Percentiles rank a stretch among this genome's conserved stretches.
phyloP scores from a whole-genome alignment of 129 eudicot species.

The Arctium minus region DNA sequence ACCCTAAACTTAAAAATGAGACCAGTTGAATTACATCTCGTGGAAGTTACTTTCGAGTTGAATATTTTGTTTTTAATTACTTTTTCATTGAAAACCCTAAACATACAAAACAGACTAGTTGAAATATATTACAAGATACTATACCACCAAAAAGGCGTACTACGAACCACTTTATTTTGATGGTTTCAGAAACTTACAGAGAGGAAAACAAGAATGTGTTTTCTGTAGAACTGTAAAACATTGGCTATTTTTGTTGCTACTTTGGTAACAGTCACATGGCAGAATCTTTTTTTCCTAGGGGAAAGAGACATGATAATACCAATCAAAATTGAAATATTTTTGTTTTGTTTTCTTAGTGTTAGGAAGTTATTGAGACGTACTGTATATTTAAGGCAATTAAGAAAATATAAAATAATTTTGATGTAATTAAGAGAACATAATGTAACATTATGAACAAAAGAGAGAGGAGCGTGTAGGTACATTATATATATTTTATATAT shows the following conservation, averaged over 20 bases:
- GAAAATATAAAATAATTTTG: background rate
- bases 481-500: too few species aligned
- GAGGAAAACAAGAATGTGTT: conserved; percentile 30
- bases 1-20: background rate
- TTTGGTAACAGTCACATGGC: conserved; percentile 35
- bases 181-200: background rate
- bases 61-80: background rate
- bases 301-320: conserved; percentile 15
- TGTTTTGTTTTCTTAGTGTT: background rate
- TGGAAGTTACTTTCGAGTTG: background rate
- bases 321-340: background rate
- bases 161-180: background rate
- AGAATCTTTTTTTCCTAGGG: conserved; percentile 36
- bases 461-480: background rate
- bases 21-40: background rate
- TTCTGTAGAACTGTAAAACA: conserved; percentile 30
- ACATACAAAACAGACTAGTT: background rate
- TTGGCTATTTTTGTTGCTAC: conserved; percentile 31
- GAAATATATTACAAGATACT: background rate
- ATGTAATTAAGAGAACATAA: background rate
- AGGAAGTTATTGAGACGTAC: background rate
- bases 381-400: background rate
- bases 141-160: background rate
- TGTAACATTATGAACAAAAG: background rate
- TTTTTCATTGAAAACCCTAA: background rate